A percentile compares a stretch with the other conserved stretches of the same genome.
Conservation (phyloP, 495 filamentous ascomycete species). For the Symbiotaphrina buchneri region DNA sequence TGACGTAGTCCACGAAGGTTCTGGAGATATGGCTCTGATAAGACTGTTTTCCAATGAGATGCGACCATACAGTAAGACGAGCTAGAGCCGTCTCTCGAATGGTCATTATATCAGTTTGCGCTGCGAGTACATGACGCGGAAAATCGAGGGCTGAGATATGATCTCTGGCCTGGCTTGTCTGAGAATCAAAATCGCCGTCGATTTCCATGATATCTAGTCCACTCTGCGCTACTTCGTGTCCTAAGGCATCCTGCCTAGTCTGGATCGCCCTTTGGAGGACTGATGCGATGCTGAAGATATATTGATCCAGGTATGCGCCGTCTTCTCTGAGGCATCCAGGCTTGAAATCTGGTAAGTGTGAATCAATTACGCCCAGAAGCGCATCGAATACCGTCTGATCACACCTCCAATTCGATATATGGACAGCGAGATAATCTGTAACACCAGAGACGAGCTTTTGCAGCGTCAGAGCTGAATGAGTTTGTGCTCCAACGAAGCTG, state of each 20-base stretch:
- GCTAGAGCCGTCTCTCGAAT: slow-evolving; percentile 22
- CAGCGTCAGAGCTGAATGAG: no score
- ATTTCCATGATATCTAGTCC: slow-evolving; percentile 32
- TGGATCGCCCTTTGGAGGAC: slow-evolving; percentile 18
- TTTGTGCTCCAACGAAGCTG: no score
- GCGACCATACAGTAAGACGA: slow-evolving; percentile 14
- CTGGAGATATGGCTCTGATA: slow-evolving; percentile 6
- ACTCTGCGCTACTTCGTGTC: no score
- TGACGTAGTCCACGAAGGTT: slow-evolving; percentile 32
- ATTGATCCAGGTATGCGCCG: no score
- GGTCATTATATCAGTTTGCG: slow-evolving; percentile 21
- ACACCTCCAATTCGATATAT: no score
- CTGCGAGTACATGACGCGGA: slow-evolving; percentile 21
- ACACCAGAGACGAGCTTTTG: no score
- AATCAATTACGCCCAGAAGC: slow-evolving; percentile 3
- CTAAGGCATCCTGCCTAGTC: no score
- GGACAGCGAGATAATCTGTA: no score
- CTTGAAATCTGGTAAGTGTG: slow-evolving; percentile 10
- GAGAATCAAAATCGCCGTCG: slow-evolving; percentile 43
- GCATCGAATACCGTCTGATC: slow-evolving; percentile 14
- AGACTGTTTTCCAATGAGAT: slow-evolving; percentile 1
- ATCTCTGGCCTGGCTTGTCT: slow-evolving; percentile 21
- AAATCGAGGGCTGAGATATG: slow-evolving; percentile 13
- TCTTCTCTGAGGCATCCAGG: no score
- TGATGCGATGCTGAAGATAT: no score